Percentiles rank a stretch among this genome's conserved stretches.
Evolutionary conservation across 768 basidiomycete species (phyloP).

Genomic region (Collybia sp.): DNA sequence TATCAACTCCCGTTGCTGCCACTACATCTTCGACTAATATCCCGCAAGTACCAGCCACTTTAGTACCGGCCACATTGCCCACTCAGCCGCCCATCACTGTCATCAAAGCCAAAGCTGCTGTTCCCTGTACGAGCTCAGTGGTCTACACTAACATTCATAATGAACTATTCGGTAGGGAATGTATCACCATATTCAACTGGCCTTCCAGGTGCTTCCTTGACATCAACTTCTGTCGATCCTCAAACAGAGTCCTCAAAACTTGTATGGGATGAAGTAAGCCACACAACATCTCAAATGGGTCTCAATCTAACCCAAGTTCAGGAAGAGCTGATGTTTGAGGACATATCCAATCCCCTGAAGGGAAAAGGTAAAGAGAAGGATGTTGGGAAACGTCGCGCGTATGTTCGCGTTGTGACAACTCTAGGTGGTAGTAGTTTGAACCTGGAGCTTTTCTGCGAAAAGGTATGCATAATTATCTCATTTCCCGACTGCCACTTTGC

Average conservation of each 20-base stretch:
- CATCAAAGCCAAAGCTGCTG: constrained; percentile 46
- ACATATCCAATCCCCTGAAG: constrained; percentile 73
- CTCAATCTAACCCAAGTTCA: constrained; percentile 15
- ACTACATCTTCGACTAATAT: constrained; percentile 23
- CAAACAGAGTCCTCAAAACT: constrained; percentile 66
- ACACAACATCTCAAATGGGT: neutral
- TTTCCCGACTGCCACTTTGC: neutral
- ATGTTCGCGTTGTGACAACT: constrained; percentile 93
- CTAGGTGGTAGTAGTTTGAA: constrained; percentile 84
- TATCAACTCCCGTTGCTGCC: constrained; percentile 33
- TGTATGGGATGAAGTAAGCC: constrained; percentile 85
- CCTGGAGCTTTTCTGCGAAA: constrained; percentile 84
- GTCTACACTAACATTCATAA: neutral
- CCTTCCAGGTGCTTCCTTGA: constrained; percentile 86
- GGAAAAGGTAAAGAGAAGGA: constrained; percentile 94
- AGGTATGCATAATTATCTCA: constrained; percentile 40
- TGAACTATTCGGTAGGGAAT: constrained; percentile 58
- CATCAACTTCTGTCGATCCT: constrained; percentile 87
- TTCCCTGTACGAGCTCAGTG: constrained; percentile 53
- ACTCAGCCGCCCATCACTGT: constrained; percentile 27
- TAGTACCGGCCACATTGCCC: constrained; percentile 29
- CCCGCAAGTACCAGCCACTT: constrained; percentile 19
- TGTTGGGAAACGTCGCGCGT: constrained; percentile 85
- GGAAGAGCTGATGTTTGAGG: constrained; percentile 99
- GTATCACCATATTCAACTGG: constrained; percentile 90